Conservation (phyloP, 441 rosid genomes). For the Arabidopsis lyrata region DNA sequence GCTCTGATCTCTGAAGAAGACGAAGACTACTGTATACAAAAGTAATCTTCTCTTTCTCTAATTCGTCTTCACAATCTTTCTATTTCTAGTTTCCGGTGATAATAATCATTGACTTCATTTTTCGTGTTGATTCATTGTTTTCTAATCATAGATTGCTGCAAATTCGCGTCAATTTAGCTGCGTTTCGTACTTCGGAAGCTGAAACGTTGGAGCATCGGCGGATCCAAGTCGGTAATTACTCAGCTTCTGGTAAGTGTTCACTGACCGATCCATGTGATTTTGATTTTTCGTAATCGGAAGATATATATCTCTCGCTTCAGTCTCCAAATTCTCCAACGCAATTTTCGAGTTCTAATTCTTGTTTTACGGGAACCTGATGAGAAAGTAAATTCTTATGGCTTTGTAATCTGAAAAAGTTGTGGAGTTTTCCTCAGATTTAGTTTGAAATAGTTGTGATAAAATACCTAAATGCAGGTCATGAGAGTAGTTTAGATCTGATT, state of each 20-base stretch:
- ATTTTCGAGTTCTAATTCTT: neutral
- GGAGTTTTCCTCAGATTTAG: constrained; percentile 21
- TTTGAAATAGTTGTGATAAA: neutral
- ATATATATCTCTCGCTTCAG: neutral
- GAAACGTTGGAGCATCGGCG: neutral
- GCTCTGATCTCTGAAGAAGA: constrained; percentile 22
- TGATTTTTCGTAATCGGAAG: constrained; percentile 4
- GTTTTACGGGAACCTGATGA: neutral
- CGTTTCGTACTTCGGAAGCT: constrained; percentile 23
- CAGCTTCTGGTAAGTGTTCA: constrained; percentile 27
- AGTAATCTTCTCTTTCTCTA: constrained; percentile 24
- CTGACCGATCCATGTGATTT: constrained; percentile 18
- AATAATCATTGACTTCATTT: constrained; percentile 36
- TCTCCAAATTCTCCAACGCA: neutral
- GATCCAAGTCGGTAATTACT: constrained; percentile 24
- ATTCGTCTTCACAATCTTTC: constrained; percentile 4
- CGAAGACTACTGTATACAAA: neutral
- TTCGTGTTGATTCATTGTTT: neutral
- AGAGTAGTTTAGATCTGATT: constrained; percentile 12
- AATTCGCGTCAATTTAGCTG: neutral
- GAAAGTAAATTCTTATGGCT: neutral
- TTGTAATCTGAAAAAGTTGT: constrained; percentile 12
- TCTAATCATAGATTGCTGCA: constrained; percentile 28
- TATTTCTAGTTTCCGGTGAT: constrained; percentile 21
- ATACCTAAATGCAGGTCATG: constrained; percentile 1